Conservation (phyloP, 78 protist genomes). For the Speleostelium caveatum region DNA sequence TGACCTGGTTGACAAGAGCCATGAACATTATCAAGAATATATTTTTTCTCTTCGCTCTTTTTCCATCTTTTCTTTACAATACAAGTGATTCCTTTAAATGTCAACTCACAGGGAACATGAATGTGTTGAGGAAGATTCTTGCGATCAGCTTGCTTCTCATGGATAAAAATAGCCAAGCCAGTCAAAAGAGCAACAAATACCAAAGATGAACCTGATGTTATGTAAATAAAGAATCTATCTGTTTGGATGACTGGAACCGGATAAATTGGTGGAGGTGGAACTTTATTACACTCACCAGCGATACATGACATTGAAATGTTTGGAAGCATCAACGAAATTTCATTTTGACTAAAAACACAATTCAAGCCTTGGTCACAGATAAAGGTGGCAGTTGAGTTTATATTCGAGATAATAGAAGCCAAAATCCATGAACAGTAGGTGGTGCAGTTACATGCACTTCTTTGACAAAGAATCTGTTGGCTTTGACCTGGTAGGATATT, state of each 20-base stretch:
- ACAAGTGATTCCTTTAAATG: slow-evolving; percentile 35
- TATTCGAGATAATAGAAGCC: background rate
- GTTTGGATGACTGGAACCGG: slow-evolving; percentile 4
- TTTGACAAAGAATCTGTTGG: slow-evolving; percentile 25
- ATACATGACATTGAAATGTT: slow-evolving; percentile 35
- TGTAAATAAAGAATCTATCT: background rate
- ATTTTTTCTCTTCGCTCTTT: background rate
- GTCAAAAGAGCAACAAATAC: background rate
- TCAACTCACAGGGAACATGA: slow-evolving; percentile 36
- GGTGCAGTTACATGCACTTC: slow-evolving; percentile 30
- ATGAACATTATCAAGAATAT: slow-evolving; percentile 59
- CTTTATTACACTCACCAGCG: slow-evolving; percentile 38
- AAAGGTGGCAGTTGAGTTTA: slow-evolving; percentile 11
- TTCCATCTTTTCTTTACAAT: slow-evolving; percentile 7
- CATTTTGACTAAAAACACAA: slow-evolving; percentile 19
- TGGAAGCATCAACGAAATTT: slow-evolving; percentile 3
- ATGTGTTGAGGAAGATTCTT: slow-evolving; percentile 11
- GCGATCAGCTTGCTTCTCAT: slow-evolving; percentile 12
- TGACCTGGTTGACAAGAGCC: slow-evolving; percentile 72
- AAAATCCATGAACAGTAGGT: slow-evolving; percentile 38
- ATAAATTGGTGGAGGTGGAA: slow-evolving; percentile 12
- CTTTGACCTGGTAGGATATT: slow-evolving; percentile 24
- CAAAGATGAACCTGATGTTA: slow-evolving; percentile 5
- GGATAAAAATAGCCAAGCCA: background rate
- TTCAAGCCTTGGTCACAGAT: background rate